Base-by-base conservation (phyloP, 2,329 filamentous ascomycete genomes). In the Epichloe brachyelytri region DNA sequence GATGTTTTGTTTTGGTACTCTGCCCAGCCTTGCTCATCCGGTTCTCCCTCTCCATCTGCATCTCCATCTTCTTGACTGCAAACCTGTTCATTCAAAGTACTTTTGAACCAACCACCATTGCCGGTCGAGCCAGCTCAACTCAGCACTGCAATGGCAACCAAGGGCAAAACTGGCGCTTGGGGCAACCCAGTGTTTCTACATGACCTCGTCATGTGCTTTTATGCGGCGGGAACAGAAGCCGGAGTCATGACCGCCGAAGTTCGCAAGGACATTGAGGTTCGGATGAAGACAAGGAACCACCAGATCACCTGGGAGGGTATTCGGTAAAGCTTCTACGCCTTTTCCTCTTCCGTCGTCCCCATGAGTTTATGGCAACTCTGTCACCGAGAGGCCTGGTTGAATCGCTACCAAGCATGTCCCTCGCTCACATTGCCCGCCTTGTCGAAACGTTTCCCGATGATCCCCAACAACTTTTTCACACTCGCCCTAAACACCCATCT, bases 241-340 rank as follows among this genome's bases (percentile, higher is more conserved):
- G 59, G 57, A 8, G 58, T 52, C 12, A 60, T 71, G 51, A 58
- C 53, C 14, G 46, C 60, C 14, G 53, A 61, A 26, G 54, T 61
- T 36, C 65, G 64, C 48, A 59, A 61, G 0, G 58, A 57, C 1
- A 58, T 74, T 46, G 59, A 64, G 44, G 54, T 54, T 7, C 63
- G 62, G n/a, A 60, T 73, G 50, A 56, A 60, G n/a, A 41, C 54
- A 12, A 56, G 55, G 5, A 64, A 69, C 7, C 60, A 66, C 48
- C 53, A 55, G 5, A 66, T 69, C n/a, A 68, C 67, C 3, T 75
- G 71, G 70, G 67, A 75, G 33, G 69, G 61, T 1, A 63, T 75
- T 47, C 70, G 72, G 73, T 74, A 65, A 43, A 34, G 30, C 39
- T 43, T 17, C 39, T 39, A 46, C 37, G 5, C 8, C 15, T 14